Conservation (phyloP, 345 rosid species). For the Populus nigra region DNA sequence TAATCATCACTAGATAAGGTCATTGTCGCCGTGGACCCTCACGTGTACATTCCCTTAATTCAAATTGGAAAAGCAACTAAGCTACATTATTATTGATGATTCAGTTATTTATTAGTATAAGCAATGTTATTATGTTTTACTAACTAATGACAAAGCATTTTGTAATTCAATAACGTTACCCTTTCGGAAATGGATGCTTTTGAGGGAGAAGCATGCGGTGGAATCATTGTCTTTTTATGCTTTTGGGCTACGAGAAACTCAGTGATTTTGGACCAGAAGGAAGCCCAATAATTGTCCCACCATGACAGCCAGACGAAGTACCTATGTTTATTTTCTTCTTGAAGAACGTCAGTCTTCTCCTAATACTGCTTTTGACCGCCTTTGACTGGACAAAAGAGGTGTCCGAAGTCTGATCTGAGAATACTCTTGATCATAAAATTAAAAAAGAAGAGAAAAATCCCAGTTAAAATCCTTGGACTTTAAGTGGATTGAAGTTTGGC, state of each 20-base stretch:
- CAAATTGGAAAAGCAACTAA: not conserved
- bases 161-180: not conserved
- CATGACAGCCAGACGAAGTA: no score
- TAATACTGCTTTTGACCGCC: no score
- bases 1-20: not conserved
- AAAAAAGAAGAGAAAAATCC: no score
- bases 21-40: not conserved
- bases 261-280: not conserved
- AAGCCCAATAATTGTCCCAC: not conserved
- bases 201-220: not conserved
- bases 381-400: no score
- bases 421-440: no score
- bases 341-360: no score
- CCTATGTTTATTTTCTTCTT: no score
- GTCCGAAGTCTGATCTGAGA: no score
- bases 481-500: not conserved
- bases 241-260: not conserved
- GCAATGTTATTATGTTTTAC: not conserved
- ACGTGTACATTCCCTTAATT: not conserved
- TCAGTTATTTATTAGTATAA: not conserved
- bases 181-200: not conserved
- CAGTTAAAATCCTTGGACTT: not conserved
- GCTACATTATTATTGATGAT: not conserved
- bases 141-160: not conserved
- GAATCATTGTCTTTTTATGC: not conserved